Conservation (phyloP, 1,284 basidiomycete species). For the Ustilago trichophora region DNA sequence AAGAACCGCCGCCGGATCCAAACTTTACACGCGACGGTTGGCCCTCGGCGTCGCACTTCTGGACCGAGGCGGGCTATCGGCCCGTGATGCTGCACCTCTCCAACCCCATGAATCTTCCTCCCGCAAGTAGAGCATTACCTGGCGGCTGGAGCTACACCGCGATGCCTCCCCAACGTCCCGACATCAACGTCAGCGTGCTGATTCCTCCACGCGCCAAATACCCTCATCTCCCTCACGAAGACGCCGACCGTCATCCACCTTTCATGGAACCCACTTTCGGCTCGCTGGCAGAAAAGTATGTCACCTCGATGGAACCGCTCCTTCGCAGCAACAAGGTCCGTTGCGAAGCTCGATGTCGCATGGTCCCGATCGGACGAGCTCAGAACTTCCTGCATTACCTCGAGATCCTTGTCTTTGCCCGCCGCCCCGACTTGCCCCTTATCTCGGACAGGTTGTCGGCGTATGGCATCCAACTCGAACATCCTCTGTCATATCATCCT, state of each 20-base stretch:
- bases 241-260: slow-evolving; percentile 7
- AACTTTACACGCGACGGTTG: slow-evolving; percentile 36
- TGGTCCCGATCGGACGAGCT: slow-evolving; percentile 33
- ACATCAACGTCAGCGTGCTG: slow-evolving; percentile 50
- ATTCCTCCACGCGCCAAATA: slow-evolving; percentile 26
- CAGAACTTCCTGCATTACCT: slow-evolving; percentile 74
- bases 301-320: slow-evolving; percentile 35
- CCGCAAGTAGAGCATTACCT: slow-evolving; percentile 12
- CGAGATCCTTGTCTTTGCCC: slow-evolving; percentile 87
- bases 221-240: slow-evolving; percentile 16
- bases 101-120: slow-evolving; percentile 14
- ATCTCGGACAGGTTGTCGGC: slow-evolving; percentile 80
- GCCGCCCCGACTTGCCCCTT: slow-evolving; percentile 84
- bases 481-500: slow-evolving; percentile 74
- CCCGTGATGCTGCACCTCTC: slow-evolving; percentile 47
- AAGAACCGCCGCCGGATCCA: slow-evolving; percentile 38
- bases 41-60: slow-evolving; percentile 44
- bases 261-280: slow-evolving; percentile 35
- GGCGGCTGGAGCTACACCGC: slow-evolving; percentile 24
- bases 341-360: slow-evolving; percentile 49
- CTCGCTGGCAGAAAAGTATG: slow-evolving; percentile 49
- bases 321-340: slow-evolving; percentile 36
- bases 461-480: slow-evolving; percentile 78
- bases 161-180: slow-evolving; percentile 6
- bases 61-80: slow-evolving; percentile 53